Evolutionary conservation across 352 stramenopile genomes (phyloP).

Genomic region (Halophytophthora batemanensis): DNA sequence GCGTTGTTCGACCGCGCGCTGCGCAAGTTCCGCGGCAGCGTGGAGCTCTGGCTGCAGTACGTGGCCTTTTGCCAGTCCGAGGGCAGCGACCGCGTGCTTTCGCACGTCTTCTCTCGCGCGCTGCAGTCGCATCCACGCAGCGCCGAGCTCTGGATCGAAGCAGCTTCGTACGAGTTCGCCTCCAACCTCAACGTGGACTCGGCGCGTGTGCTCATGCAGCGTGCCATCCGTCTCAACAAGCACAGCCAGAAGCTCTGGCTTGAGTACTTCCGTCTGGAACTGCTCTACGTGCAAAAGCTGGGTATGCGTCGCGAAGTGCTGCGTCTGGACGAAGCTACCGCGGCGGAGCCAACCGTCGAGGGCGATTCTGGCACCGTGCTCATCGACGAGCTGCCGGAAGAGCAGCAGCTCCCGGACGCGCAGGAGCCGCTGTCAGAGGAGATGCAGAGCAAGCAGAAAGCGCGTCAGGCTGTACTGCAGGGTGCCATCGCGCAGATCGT

Average conservation of each 20-base stretch:
- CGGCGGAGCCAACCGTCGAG: constrained; percentile 10
- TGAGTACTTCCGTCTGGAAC: constrained; percentile 90
- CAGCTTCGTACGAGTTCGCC: constrained; percentile 88
- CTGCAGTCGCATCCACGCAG: constrained; percentile 86
- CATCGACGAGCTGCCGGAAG: constrained; percentile 58
- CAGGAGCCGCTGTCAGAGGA: constrained; percentile 27
- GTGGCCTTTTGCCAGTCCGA: constrained; percentile 84
- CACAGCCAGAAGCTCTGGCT: constrained; percentile 81
- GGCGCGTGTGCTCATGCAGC: constrained; percentile 89
- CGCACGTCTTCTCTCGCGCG: constrained; percentile 79
- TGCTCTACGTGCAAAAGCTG: constrained; percentile 91
- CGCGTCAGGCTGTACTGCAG: constrained; percentile 70
- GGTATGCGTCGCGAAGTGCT: constrained; percentile 76
- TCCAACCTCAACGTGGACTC: constrained; percentile 84
- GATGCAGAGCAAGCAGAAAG: constrained; percentile 49
- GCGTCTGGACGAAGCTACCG: constrained; percentile 46
- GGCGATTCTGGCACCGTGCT: constrained; percentile 39
- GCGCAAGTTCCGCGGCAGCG: constrained; percentile 83
- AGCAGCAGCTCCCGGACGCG: constrained; percentile 34
- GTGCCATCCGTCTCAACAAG: constrained; percentile 89
- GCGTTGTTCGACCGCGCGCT: constrained; percentile 86
- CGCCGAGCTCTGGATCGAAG: constrained; percentile 88
- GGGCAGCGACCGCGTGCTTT: constrained; percentile 64
- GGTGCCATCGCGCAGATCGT: constrained; percentile 83
- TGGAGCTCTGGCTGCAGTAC: constrained; percentile 91